A percentile compares a stretch with the other conserved stretches of the same genome.
Evolutionary conservation across 176 grass and related monocot genomes (phyloP).

Genomic region (Carex myosuroides): DNA sequence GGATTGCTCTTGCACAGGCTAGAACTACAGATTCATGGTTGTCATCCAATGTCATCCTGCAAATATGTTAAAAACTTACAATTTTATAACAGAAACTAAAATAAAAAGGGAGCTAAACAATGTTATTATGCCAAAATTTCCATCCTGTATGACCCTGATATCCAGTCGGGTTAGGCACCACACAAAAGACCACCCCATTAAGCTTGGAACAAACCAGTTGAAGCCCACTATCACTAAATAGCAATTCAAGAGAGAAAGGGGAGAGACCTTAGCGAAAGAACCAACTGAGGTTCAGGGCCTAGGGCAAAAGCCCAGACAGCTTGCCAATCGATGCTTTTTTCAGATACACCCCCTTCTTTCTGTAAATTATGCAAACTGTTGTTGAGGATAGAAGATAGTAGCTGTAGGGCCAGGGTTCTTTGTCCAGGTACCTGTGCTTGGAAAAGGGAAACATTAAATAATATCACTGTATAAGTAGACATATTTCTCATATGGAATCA

Average conservation of each 20-base stretch:
- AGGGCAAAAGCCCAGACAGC: constrained; percentile 90
- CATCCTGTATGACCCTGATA: background rate
- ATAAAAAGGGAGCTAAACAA: background rate
- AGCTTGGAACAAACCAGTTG: background rate
- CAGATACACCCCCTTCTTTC: constrained; percentile 32
- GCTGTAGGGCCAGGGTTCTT: constrained; percentile 66
- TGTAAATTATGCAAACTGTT: constrained; percentile 58
- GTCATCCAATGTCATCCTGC: constrained; percentile 89
- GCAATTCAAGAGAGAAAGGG: background rate
- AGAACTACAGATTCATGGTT: constrained; percentile 96
- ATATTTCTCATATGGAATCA: background rate
- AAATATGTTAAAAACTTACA: constrained; percentile 28
- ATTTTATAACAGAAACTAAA: constrained; percentile 13
- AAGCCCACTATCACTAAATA: background rate
- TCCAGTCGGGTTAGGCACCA: background rate
- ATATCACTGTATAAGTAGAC: constrained; percentile 1
- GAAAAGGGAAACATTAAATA: constrained; percentile 26
- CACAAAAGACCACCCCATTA: background rate
- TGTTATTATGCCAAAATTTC: background rate
- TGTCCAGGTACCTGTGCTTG: constrained; percentile 83
- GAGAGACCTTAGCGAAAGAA: constrained; percentile 64
- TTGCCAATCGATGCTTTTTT: constrained; percentile 76
- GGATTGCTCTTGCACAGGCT: constrained; percentile 67
- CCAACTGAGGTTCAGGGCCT: constrained; percentile 84
- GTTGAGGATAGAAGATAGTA: constrained; percentile 70